Conservation (phyloP, 129 eudicot species). For the Escallonia herrerae region DNA sequence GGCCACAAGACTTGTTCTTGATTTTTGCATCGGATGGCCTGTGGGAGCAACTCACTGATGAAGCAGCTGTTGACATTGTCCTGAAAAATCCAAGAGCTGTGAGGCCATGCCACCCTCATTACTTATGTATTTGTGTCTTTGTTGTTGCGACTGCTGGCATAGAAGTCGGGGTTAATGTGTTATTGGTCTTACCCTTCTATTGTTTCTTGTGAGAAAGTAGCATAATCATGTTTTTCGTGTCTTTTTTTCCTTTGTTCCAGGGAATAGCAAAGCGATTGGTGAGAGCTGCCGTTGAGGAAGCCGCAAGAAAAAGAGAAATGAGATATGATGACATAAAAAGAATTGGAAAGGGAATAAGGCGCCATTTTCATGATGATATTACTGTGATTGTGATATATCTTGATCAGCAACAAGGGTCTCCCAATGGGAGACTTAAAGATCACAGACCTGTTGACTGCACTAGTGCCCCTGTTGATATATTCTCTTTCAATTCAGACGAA, state of each 20-base stretch:
- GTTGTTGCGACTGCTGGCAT: background rate
- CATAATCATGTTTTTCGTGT: background rate
- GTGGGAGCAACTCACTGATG: conserved; percentile 82
- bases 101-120: conserved; percentile 11
- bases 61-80: conserved; percentile 72
- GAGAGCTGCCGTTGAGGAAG: conserved; percentile 54
- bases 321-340: conserved; percentile 58
- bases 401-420: conserved; percentile 38
- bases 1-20: conserved; percentile 53
- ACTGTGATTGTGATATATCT: conserved; percentile 66
- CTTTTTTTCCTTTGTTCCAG: conserved; percentile 22
- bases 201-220: background rate
- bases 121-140: background rate
- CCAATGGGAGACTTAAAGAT: conserved; percentile 25
- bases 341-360: conserved; percentile 66
- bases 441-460: conserved; percentile 34
- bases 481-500: conserved; percentile 42
- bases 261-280: conserved; percentile 75
- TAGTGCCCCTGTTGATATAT: conserved; percentile 50
- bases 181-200: background rate
- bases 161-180: background rate
- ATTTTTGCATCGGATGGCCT: conserved; percentile 93
- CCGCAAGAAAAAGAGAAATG: conserved; percentile 60
- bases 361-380: conserved; percentile 74
- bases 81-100: conserved; percentile 61